Base-by-base conservation (phyloP, 768 basidiomycete genomes). In the Strobilomyces echinocephalus region DNA sequence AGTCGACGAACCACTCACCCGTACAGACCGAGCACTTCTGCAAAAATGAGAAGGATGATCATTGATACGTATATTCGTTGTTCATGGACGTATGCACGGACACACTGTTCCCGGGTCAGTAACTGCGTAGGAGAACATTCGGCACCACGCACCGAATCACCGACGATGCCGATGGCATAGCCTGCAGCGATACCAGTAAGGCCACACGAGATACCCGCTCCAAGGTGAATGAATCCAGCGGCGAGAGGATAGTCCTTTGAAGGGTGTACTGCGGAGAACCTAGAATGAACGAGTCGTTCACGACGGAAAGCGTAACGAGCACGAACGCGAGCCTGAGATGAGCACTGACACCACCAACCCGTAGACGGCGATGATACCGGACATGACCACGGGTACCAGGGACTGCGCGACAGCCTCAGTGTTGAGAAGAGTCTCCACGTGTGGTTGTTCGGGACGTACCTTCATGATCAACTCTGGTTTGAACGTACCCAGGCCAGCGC, bases 381-480 rank as follows among this genome's bases (percentile, higher is more conserved):
- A 90, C 94, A 97, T 97, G 70, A 98, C 93, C 34, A 97, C 94
- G 5, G 95, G 95, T 58, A 97, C 93, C 49, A 97, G 79, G 15
- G 92, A 95, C 92, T 95, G 33, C 26, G 30, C 26, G 12, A 57
- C 16, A 35, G 24, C 21, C 39, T 43, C 38, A n/a, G 31, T 20
- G 31, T 60, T 45, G 40, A 18, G 20, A 34, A 33, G 20, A 28
- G 28, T 43, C 12, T 30, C 42, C 16, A 33, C 15, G 18, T 9
- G 44, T 3, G 12, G 33, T 24, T 24, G 18, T 43, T 28, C 11
- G 30, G 35, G 46, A 44, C 69, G 53, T 62, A 87, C 95, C 82
- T 93, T 98, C 97, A 99, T 99, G 68, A 99, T 91, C 61, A 98
- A 79, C 67, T 99, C 97, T 57, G 97, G 97, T 65, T 82, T 85